Conservation (phyloP, 2,329 filamentous ascomycete species). For the Alternaria metachromatica region DNA sequence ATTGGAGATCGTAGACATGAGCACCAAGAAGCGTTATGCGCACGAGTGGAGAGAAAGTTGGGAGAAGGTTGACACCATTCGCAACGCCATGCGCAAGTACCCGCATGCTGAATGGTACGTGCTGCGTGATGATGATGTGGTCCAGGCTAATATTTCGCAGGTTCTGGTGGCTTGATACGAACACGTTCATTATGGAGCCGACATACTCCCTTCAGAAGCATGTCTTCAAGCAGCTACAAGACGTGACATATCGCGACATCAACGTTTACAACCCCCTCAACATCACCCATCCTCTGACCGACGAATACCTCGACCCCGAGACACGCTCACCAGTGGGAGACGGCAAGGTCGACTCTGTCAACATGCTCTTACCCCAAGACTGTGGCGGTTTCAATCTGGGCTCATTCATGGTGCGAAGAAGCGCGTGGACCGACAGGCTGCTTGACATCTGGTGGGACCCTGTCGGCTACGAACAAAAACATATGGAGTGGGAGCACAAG, state of each 20-base stretch:
- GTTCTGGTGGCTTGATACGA: slow-evolving; percentile 99
- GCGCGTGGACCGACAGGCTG: slow-evolving; percentile 86
- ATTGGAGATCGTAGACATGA: slow-evolving; percentile 96
- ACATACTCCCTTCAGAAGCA: slow-evolving; percentile 87
- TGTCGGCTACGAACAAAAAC: slow-evolving; percentile 94
- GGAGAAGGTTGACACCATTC: slow-evolving; percentile 97
- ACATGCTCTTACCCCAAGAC: slow-evolving; percentile 89
- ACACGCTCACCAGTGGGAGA: slow-evolving; percentile 79
- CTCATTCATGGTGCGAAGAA: slow-evolving; percentile 88
- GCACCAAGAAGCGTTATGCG: slow-evolving; percentile 96
- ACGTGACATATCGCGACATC: slow-evolving; percentile 89
- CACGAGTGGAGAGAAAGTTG: slow-evolving; percentile 99
- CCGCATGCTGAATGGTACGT: slow-evolving; percentile 93
- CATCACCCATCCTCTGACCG: slow-evolving; percentile 80
- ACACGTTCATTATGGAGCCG: slow-evolving; percentile 98
- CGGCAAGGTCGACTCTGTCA: slow-evolving; percentile 77
- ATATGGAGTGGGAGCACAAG: slow-evolving; percentile 99
- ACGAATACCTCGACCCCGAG: slow-evolving; percentile 76
- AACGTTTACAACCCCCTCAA: slow-evolving; percentile 96
- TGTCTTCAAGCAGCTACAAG: slow-evolving; percentile 80
- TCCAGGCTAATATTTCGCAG: slow-evolving; percentile 58
- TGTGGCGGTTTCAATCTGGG: slow-evolving; percentile 96
- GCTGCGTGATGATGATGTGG: background rate
- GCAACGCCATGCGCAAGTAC: slow-evolving; percentile 88
- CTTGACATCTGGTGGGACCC: slow-evolving; percentile 99